A percentile compares a stretch with the other conserved stretches of the same genome.
Evolutionary conservation across 768 basidiomycete genomes (phyloP).

Genomic region (Lenzites betulinus): DNA sequence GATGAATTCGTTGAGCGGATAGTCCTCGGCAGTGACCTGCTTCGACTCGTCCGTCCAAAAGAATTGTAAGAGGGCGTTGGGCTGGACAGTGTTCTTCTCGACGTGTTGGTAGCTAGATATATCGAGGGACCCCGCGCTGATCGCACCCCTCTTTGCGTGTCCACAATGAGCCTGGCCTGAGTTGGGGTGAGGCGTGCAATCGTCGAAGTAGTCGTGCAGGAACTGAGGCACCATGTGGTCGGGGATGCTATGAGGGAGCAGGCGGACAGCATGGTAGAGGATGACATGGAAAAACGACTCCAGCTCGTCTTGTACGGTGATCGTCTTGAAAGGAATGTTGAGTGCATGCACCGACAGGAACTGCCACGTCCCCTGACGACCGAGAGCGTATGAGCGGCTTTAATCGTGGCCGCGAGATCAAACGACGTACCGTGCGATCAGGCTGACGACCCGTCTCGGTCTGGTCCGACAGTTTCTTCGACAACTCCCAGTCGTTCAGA

Average conservation of each 20-base stretch:
- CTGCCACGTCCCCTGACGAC: conserved; percentile 14
- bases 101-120: background rate
- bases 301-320: conserved; percentile 5
- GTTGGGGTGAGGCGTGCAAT: background rate
- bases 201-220: conserved; percentile 13
- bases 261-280: conserved; percentile 11
- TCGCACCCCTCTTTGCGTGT: background rate
- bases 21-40: no score
- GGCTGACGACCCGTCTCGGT: background rate
- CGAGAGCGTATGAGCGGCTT: background rate
- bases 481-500: conserved; percentile 14
- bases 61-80: no score
- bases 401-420: no score
- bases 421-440: conserved; percentile 6
- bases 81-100: background rate
- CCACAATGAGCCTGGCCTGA: background rate
- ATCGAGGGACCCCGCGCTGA: background rate
- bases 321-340: background rate
- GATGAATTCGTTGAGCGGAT: background rate
- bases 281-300: conserved; percentile 14
- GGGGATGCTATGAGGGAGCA: conserved; percentile 15
- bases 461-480: background rate
- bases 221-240: conserved; percentile 12
- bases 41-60: no score
- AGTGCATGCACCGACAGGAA: conserved; percentile 2